Conservation (phyloP, 805 yeast genomes). For the Candida qinlingensis region DNA sequence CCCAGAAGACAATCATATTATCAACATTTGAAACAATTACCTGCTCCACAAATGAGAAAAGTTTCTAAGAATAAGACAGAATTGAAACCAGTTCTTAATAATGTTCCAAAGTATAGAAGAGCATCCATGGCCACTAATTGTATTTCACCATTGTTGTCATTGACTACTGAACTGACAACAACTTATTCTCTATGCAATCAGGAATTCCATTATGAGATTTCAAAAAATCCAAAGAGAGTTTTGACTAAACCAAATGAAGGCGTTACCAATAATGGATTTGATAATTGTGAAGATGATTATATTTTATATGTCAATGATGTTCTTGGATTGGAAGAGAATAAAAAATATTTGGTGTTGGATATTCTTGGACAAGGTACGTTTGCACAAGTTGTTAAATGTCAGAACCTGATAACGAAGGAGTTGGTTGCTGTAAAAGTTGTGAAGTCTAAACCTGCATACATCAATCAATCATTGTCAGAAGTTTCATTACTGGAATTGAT, state of each 20-base stretch:
- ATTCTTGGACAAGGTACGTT: conserved; percentile 94
- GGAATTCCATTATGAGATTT: conserved; percentile 70
- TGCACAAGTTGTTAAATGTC: conserved; percentile 97
- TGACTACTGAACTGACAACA: conserved; percentile 70
- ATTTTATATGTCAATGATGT: conserved; percentile 92
- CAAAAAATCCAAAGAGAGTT: conserved; percentile 87
- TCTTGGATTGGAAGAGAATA: conserved; percentile 77
- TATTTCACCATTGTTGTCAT: conserved; percentile 75
- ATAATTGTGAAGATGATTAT: conserved; percentile 85
- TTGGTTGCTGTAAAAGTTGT: conserved; percentile 93
- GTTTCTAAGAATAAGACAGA: conserved; percentile 40
- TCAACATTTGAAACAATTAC: conserved; percentile 28
- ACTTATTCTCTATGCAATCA: conserved; percentile 86
- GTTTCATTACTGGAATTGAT: conserved; percentile 80
- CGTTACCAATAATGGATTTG: conserved; percentile 72
- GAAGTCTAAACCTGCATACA: conserved; percentile 84
- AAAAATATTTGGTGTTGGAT: conserved; percentile 85
- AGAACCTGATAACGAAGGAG: conserved; percentile 57
- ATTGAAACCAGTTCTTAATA: conserved; percentile 53
- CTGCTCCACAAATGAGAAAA: conserved; percentile 46
- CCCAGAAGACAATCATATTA: conserved; percentile 23
- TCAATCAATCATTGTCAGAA: conserved; percentile 89
- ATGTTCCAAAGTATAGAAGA: conserved; percentile 65
- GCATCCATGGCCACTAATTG: conserved; percentile 59
- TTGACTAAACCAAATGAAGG: conserved; percentile 91